phyloP scores from a whole-genome alignment of 805 yeast species.

The Pichia sporocuriosa region DNA sequence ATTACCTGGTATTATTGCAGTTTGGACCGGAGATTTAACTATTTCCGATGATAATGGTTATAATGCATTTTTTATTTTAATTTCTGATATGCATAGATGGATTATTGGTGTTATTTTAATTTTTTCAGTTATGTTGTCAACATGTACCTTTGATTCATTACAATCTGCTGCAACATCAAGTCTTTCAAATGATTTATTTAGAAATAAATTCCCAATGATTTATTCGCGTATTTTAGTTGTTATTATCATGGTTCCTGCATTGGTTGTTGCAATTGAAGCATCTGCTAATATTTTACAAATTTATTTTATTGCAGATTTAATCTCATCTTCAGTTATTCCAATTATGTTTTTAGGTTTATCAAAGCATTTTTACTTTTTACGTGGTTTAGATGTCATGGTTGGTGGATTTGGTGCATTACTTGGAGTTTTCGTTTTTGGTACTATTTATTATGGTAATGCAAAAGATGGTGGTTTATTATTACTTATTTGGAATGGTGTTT shows the following conservation, averaged over 20 bases:
- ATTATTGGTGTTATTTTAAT: constrained; percentile 76
- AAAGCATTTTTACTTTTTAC: constrained; percentile 56
- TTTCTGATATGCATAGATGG: constrained; percentile 77
- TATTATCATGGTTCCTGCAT: constrained; percentile 75
- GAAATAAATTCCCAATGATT: constrained; percentile 64
- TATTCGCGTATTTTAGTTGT: constrained; percentile 68
- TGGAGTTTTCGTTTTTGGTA: constrained; percentile 76
- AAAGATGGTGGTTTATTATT: constrained; percentile 70
- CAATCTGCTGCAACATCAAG: constrained; percentile 87
- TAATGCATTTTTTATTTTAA: constrained; percentile 65
- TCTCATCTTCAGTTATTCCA: constrained; percentile 83
- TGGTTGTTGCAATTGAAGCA: constrained; percentile 74
- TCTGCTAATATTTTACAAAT: constrained; percentile 82
- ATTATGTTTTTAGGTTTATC: constrained; percentile 74
- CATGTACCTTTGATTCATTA: constrained; percentile 83
- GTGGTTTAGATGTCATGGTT: constrained; percentile 73
- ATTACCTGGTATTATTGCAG: constrained; percentile 78
- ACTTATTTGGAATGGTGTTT: constrained; percentile 73
- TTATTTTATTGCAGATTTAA: constrained; percentile 83
- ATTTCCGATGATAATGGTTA: constrained; percentile 50
- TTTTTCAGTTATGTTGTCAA: constrained; percentile 65
- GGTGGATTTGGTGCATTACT: constrained; percentile 82
- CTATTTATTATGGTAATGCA: constrained; percentile 68
- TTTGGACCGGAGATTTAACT: constrained; percentile 72
- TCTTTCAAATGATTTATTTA: constrained; percentile 81